Base-by-base conservation (phyloP, 768 basidiomycete genomes). In the Pulveroboletus sp. region DNA sequence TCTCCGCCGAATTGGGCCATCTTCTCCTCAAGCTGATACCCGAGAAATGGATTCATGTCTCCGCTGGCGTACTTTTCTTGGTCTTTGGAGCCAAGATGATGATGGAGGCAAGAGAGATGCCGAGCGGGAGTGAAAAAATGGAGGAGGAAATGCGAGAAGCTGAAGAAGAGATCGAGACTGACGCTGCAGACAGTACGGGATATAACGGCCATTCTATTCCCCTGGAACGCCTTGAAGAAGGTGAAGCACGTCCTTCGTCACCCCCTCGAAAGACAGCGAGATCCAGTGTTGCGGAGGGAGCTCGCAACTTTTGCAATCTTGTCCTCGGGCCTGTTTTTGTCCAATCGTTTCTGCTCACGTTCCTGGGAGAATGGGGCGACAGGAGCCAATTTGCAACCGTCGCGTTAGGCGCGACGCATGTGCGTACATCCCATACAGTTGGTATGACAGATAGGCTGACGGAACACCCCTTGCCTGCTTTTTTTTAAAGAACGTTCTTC, bases 341-440 rank as follows among this genome's bases (percentile, higher is more conserved):
- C 3, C 93, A 99, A 68, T 83, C 92, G 0, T 97, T 99, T 61
- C 73, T 95, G 27, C 75, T 99, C 51, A 98, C 95, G 0, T 97
- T 97, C 70, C 75, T 99, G n/a, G 96, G 94, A 10, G 96, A 99
- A 71, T 98, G 96, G 96, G 95, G 96, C 1, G 96, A 98, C 71
- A 73, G 95, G 45, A 95, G 92, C 62, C 95, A 99, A 72, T 92
- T 98, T 59, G 88, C 96, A 2, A 98, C 96, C 2, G 95, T 98
- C 54, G 94, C 92, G 6, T 74, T 98, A 45, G 95, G 89, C 2
- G 94, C 94, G 20, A 90, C 94, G 19, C 93, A 99, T 72, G 95
- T 97, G 63, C 44, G 81, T 75, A 17, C 42, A 37, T 39, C 20
- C 31, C 35, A 27, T 17, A 43, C 16, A 35, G 23, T 31, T 42